A percentile compares a stretch with the other conserved stretches of the same genome.
These are phyloP conservation scores for Stagonosporopsis chrysanthemi DNA, from an alignment of 2,329 filamentous ascomycete species.

Conservation along the genomic window DNA sequence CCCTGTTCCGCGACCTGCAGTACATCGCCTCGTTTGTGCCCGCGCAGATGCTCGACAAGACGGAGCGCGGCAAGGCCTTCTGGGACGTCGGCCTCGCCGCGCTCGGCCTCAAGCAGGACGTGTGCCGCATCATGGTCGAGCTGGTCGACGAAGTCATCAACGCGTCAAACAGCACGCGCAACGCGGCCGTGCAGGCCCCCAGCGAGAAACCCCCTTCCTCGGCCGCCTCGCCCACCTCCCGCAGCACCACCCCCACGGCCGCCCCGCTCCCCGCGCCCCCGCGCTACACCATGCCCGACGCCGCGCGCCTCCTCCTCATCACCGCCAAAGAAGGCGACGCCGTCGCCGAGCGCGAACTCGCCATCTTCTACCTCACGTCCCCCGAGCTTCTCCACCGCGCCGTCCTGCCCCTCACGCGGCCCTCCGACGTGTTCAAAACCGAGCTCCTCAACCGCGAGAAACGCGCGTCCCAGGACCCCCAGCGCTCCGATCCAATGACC, in stretches of 20 bases:
- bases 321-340: slow-evolving; percentile 91
- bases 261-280: slow-evolving; percentile 58
- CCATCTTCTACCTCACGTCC: slow-evolving; percentile 90
- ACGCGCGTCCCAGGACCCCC: slow-evolving; percentile 63
- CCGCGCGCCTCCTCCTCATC: slow-evolving; percentile 88
- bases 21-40: slow-evolving; percentile 69
- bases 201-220: slow-evolving; percentile 26
- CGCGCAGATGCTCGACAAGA: slow-evolving; percentile 64
- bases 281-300: slow-evolving; percentile 77
- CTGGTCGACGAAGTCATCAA: slow-evolving; percentile 73
- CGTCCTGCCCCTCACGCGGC: slow-evolving; percentile 82
- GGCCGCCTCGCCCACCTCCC: neutral
- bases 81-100: slow-evolving; percentile 90
- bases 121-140: slow-evolving; percentile 84
- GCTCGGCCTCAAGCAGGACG: slow-evolving; percentile 85
- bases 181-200: slow-evolving; percentile 41
- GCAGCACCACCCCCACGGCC: slow-evolving; percentile 11
- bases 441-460: slow-evolving; percentile 75
- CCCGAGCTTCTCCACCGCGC: slow-evolving; percentile 83
- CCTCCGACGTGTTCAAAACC: slow-evolving; percentile 88
- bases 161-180: slow-evolving; percentile 69
- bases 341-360: slow-evolving; percentile 89
- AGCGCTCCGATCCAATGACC: slow-evolving; percentile 79
- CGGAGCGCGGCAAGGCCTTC: slow-evolving; percentile 76
- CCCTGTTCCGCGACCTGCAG: slow-evolving; percentile 59